These are phyloP conservation scores for Gossypioides kirkii DNA, from an alignment of 345 rosid genomes.

Conservation along the genomic window DNA sequence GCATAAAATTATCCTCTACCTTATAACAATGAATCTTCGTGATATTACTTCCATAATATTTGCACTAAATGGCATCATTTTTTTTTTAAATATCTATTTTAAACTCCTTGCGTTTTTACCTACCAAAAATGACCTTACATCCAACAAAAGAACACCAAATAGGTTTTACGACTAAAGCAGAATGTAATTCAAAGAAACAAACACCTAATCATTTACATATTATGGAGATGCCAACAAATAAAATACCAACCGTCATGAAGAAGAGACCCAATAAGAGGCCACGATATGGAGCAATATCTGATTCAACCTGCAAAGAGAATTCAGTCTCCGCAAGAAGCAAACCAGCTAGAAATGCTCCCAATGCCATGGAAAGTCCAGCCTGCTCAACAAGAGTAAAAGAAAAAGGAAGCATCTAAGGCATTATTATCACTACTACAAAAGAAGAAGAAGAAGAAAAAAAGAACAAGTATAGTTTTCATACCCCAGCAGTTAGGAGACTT, in stretches of 20 bases:
- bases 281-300: slow-evolving; percentile 98
- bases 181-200: background rate
- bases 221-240: slow-evolving; percentile 3
- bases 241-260: slow-evolving; percentile 86
- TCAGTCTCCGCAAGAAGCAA: slow-evolving; percentile 98
- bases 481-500: slow-evolving; percentile 98
- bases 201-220: background rate
- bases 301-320: slow-evolving; percentile 98
- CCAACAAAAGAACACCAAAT: background rate
- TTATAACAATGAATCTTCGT: background rate
- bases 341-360: slow-evolving; percentile 98
- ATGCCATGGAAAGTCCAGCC: slow-evolving; percentile 99
- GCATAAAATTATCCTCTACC: background rate
- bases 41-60: background rate
- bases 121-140: background rate
- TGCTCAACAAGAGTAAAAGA: slow-evolving; percentile 29
- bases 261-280: slow-evolving; percentile 96
- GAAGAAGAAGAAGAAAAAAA: background rate
- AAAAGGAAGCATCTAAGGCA: slow-evolving; percentile 5
- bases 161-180: slow-evolving; percentile 1
- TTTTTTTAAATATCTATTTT: background rate
- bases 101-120: background rate
- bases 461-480: slow-evolving; percentile 33
- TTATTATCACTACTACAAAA: background rate
- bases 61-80: background rate